Base-by-base conservation (phyloP, 768 basidiomycete genomes). In the Hirschioporus abietinus region DNA sequence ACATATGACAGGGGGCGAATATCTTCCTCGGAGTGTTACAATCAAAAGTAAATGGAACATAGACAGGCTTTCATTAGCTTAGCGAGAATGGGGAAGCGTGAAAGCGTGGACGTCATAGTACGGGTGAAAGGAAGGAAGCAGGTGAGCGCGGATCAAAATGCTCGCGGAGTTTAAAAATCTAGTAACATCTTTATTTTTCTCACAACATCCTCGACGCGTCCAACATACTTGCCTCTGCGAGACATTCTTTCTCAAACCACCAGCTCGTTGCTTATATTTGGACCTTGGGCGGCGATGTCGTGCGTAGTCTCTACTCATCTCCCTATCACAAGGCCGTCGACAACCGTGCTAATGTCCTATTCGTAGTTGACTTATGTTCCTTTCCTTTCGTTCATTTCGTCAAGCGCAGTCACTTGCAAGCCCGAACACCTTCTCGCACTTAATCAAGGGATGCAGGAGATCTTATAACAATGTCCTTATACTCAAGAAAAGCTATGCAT, bases 311-410 rank as follows among this genome's bases (percentile, higher is more conserved):
- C 42, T 52, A 52, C 42, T 20, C 42, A 52, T 52, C 4, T 20
- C 42, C 42, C 2, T 12, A 12, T 52, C 42, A 5, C 42, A 52
- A 20, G 12, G 15, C 42, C 42, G 42, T 10, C 42, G 42, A 52
- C 42, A 52, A 52, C 42, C 42, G 42, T 52, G 42, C 42, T 52
- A 10, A 52, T 52, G 42, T 20, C 42, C 42, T 52, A 20, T 52
- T 52, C 62, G 35, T 69, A 86, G 88, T 79, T 90, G 82, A 90
- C 87, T 84, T 87, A 90, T 90, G 88, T 88, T 82, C 79, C 81
- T 86, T 85, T 87, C 88, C 83, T 88, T 86, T 78, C 83, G 78
- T 78, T 77, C 82, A 77, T 76, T 83, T 72, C 78, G 79, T 71
- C 80, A 80, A 83, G 78, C 79, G 76, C 78, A 80, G 76, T 74